These are phyloP conservation scores for Nematocida ironsii DNA, from an alignment of 371 early-diverging fungal species.

Conservation along the genomic window DNA sequence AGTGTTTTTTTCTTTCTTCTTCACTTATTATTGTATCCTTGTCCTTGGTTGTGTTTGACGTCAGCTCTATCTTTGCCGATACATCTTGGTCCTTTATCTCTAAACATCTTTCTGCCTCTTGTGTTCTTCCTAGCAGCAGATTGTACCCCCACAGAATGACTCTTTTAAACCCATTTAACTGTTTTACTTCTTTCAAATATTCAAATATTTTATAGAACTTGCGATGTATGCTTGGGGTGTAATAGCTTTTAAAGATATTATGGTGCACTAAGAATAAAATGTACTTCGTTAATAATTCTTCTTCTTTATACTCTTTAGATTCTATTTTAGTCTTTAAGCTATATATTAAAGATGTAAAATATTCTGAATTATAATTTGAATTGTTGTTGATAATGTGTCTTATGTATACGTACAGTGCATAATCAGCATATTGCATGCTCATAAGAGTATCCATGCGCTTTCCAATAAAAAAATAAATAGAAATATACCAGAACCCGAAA, in stretches of 20 bases:
- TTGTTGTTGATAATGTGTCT: background rate
- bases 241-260: background rate
- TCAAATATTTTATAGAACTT: slow-evolving; percentile 27
- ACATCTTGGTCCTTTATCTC: background rate
- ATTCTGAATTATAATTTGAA: background rate
- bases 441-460: slow-evolving; percentile 22
- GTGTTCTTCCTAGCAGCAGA: background rate
- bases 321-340: slow-evolving; percentile 15
- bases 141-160: slow-evolving; percentile 12
- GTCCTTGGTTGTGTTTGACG: background rate
- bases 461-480: slow-evolving; percentile 20
- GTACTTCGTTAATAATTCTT: slow-evolving; percentile 41
- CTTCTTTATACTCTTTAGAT: slow-evolving; percentile 35
- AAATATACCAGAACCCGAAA: no score
- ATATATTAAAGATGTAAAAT: slow-evolving; percentile 12
- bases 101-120: background rate
- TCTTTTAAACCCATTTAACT: background rate
- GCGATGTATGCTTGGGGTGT: background rate
- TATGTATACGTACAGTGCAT: slow-evolving; percentile 41
- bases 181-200: background rate
- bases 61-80: background rate
- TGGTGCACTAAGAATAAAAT: slow-evolving; percentile 20
- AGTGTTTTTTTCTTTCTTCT: slow-evolving; percentile 14
- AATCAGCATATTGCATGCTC: slow-evolving; percentile 49
- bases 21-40: background rate